phyloP scores from a whole-genome alignment of 495 filamentous ascomycete genomes.

The Symbiotaphrina buchneri region DNA sequence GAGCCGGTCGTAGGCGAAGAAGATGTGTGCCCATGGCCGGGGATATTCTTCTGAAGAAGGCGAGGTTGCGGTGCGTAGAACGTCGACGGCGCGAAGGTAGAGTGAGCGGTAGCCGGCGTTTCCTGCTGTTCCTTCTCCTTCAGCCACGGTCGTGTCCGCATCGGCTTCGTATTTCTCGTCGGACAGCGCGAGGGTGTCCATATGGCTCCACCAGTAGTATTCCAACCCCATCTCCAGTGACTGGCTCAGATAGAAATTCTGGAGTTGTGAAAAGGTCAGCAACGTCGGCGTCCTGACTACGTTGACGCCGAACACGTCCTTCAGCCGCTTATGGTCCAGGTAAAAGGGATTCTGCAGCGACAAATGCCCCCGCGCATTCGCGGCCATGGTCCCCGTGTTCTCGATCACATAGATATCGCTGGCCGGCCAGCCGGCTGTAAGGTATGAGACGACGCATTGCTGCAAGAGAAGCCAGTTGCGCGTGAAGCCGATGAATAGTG shows the following conservation, averaged over 20 bases:
- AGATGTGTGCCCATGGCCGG: no score
- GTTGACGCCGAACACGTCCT: slow-evolving; percentile 25
- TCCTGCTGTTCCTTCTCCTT: slow-evolving; percentile 15
- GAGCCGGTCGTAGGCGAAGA: slow-evolving; percentile 35
- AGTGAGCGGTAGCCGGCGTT: slow-evolving; percentile 23
- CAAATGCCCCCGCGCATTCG: slow-evolving; percentile 25
- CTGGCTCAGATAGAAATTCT: slow-evolving; percentile 32
- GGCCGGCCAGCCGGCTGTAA: slow-evolving; percentile 37
- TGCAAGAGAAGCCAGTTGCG: slow-evolving; percentile 33
- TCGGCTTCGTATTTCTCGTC: slow-evolving; percentile 19
- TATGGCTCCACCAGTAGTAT: slow-evolving; percentile 36
- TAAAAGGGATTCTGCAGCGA: slow-evolving; percentile 38
- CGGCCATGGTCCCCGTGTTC: slow-evolving; percentile 36
- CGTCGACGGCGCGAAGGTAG: slow-evolving; percentile 23
- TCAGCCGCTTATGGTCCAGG: slow-evolving; percentile 30
- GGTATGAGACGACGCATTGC: slow-evolving; percentile 32
- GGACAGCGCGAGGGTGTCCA: slow-evolving; percentile 31
- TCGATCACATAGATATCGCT: slow-evolving; percentile 37
- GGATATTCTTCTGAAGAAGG: no score
- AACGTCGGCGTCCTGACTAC: slow-evolving; percentile 32
- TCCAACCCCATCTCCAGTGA: slow-evolving; percentile 24
- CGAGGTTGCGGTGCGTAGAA: slow-evolving; percentile 14
- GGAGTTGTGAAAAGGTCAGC: slow-evolving; percentile 35
- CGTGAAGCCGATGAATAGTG: slow-evolving; percentile 37
- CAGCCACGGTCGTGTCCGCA: no score